phyloP scores from a whole-genome alignment of 805 yeast genomes.

The Saccharomycodes ludwigii region DNA sequence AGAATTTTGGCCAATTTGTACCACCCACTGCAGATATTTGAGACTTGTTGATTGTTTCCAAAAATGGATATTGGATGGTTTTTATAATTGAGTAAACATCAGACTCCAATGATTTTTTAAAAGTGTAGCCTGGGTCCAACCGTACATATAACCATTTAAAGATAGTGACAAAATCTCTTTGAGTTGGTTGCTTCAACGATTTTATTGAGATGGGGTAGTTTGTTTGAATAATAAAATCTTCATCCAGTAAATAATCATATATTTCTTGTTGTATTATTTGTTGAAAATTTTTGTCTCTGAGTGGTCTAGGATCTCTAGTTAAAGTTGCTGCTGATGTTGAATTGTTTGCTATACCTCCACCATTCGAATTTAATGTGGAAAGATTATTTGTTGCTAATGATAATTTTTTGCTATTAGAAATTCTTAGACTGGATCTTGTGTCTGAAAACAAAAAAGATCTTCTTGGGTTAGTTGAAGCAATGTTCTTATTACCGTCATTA shows the following conservation, averaged over 20 bases:
- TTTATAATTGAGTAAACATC: slow-evolving; percentile 63
- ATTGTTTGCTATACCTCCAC: too few relatives aligned
- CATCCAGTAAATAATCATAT: slow-evolving; percentile 45
- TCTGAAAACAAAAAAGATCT: too few relatives aligned
- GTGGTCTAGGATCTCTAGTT: slow-evolving; percentile 69
- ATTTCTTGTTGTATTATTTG: slow-evolving; percentile 53
- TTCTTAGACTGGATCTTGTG: too few relatives aligned
- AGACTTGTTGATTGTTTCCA: slow-evolving; percentile 69
- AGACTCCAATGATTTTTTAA: slow-evolving; percentile 54
- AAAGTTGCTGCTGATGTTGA: too few relatives aligned
- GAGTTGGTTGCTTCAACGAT: slow-evolving; percentile 68
- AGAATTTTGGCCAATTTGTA: slow-evolving; percentile 69
- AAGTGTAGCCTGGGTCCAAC: slow-evolving; percentile 69
- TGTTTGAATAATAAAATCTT: slow-evolving; percentile 65
- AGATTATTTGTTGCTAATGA: too few relatives aligned
- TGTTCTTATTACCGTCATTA: too few relatives aligned
- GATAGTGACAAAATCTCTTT: slow-evolving; percentile 66
- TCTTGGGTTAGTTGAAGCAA: too few relatives aligned
- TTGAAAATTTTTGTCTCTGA: slow-evolving; percentile 63
- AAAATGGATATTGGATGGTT: slow-evolving; percentile 61
- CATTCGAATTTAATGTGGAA: too few relatives aligned
- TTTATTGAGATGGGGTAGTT: slow-evolving; percentile 55
- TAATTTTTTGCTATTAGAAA: too few relatives aligned
- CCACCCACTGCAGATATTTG: slow-evolving; percentile 90
- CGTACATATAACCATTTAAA: slow-evolving; percentile 71